Evolutionary conservation across 306 rosid genomes (phyloP).

Genomic region (Pachyrhizus erosus): DNA sequence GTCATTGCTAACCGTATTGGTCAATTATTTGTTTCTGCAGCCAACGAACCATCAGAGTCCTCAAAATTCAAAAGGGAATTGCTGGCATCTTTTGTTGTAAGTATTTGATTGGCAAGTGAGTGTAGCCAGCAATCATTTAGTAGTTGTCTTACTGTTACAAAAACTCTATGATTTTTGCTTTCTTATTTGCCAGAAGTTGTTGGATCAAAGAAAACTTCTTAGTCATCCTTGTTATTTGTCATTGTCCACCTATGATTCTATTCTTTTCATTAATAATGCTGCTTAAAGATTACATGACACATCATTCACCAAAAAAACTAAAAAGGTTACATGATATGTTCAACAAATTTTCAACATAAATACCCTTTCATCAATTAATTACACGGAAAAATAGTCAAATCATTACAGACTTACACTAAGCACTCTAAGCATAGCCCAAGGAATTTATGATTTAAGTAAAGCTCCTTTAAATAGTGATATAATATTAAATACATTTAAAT

Average conservation of each 20-base stretch:
- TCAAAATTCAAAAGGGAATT: slow-evolving; percentile 26
- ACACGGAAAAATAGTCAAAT: background rate
- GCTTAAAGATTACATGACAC: background rate
- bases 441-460: background rate
- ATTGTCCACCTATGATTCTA: background rate
- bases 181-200: background rate
- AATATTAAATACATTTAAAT: too few relatives aligned
- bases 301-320: background rate
- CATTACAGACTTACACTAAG: background rate
- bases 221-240: slow-evolving; percentile 18
- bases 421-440: background rate
- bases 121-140: slow-evolving; percentile 32
- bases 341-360: background rate
- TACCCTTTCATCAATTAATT: background rate
- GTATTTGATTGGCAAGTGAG: background rate
- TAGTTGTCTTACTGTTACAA: slow-evolving; percentile 11
- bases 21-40: background rate
- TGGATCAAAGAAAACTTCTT: background rate
- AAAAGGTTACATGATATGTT: too few relatives aligned
- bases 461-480: background rate
- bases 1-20: background rate
- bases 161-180: background rate
- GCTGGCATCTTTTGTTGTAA: background rate
- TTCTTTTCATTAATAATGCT: slow-evolving; percentile 20
- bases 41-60: background rate